Evolutionary conservation across 257 asterid species (phyloP), one percentile per base, ranked within the genome.

Genomic region (Echium plantagineum): DNA sequence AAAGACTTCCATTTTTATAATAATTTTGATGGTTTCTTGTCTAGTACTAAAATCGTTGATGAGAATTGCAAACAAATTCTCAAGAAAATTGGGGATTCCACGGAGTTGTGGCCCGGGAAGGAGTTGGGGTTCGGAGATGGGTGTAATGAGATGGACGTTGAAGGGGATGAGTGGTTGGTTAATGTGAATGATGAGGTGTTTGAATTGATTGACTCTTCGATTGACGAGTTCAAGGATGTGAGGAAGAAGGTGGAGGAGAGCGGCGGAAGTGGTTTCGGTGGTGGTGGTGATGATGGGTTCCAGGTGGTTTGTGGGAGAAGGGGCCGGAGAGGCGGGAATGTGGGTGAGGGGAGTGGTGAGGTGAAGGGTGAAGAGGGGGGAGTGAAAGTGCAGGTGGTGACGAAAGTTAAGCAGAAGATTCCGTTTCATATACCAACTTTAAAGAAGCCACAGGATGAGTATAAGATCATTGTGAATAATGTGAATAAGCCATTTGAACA

Each of bases 1-100:
- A 81, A 74, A 61, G 99, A 93, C 82, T 89, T 93, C 61, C 82
- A 89, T 71, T 93, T 93, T 77, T 93, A 84, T 82, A 71, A 83
- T 49, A 93, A 89, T 75, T 93, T 93, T 59, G 58, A 70, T 0
- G 93, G 86, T 73, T 93, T 89, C 83, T 84, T 79, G 82, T 51
- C 31, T 13, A 87, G 91, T 22, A 64, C 86, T 15, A 62, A 69
- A 32, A 78, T 68, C 73, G 80, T 78, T 66, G 83, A 81, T 26
- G 47, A 55, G 2, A 81, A 84, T 77, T 77, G 78, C 96, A 49
- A 67, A 63, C 32, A 55, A 47, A 59, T 86, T 52, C 71, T 89
- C 59, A 66, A 65, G 6, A 71, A 61, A 38, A 73, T 84, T 5
- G 97, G 99, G 56, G 70, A 68, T 31, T 75, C 90, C 13, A 83